Conservation (phyloP, 345 rosid species). For the Sisymbrium irio region DNA sequence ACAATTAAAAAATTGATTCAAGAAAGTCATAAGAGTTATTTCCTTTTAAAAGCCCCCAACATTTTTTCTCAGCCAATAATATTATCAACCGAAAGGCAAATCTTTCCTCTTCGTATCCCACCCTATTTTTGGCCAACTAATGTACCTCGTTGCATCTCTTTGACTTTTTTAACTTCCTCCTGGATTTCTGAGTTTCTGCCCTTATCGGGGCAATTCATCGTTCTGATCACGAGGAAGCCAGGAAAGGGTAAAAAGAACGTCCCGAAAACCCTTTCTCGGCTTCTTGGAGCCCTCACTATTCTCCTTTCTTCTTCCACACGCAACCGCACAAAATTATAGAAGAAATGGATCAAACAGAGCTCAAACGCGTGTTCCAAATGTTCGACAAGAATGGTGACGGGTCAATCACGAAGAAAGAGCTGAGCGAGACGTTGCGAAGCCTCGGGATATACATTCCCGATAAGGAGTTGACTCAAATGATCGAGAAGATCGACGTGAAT, state of each 20-base stretch:
- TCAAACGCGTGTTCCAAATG: conserved; percentile 67
- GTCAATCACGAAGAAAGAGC: conserved; percentile 58
- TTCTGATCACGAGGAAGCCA: conserved; percentile 13
- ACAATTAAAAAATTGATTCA: background rate
- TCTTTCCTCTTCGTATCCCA: conserved; percentile 1
- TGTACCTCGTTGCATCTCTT: conserved; percentile 11
- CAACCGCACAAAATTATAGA: background rate
- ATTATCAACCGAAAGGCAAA: conserved; percentile 5
- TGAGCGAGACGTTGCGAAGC: conserved; percentile 58
- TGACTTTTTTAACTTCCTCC: background rate
- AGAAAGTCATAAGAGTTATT: background rate
- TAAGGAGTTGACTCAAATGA: conserved; percentile 52
- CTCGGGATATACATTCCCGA: conserved; percentile 69
- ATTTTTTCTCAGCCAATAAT: conserved; percentile 12
- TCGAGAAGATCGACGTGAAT: conserved; percentile 49
- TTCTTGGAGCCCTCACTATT: conserved; percentile 1
- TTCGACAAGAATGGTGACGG: conserved; percentile 87
- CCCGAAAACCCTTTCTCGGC: conserved; percentile 16
- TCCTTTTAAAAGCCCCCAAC: background rate
- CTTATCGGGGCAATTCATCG: background rate
- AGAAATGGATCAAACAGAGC: conserved; percentile 53
- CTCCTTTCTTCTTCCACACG: conserved; percentile 13
- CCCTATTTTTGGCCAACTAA: background rate
- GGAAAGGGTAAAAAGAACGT: conserved; percentile 3
- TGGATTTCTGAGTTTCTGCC: conserved; percentile 6